phyloP scores from a whole-genome alignment of 2,329 filamentous ascomycete species.

The Cladosporium oxysporum region DNA sequence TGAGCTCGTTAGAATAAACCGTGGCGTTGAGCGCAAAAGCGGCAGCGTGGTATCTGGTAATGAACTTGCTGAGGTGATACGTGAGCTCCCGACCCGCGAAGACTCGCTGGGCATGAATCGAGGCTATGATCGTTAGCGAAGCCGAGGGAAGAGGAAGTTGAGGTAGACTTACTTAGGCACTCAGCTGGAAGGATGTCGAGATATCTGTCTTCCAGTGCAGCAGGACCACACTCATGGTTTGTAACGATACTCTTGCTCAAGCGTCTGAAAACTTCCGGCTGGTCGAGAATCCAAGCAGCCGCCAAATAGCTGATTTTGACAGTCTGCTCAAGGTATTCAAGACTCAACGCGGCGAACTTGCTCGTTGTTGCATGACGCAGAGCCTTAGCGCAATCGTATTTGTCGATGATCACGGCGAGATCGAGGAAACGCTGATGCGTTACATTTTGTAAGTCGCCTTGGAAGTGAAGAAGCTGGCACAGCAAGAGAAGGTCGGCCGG shows the following conservation, averaged over 20 bases:
- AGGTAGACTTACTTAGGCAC: not conserved
- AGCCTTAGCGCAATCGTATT: conserved; percentile 22
- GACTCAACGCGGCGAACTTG: not conserved
- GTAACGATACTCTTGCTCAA: conserved; percentile 21
- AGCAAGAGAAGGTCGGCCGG: conserved; percentile 20
- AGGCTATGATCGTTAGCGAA: conserved; percentile 8
- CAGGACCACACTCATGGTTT: not conserved
- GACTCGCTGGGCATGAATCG: not conserved
- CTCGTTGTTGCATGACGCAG: not conserved
- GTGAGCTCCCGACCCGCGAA: not conserved
- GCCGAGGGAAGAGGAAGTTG: not conserved
- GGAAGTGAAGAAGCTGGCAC: conserved; percentile 23
- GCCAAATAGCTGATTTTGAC: conserved; percentile 4
- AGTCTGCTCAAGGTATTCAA: not conserved
- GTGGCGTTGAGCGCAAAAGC: not conserved
- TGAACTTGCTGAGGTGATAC: not conserved
- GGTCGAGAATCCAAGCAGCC: conserved; percentile 23
- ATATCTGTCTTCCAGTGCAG: not conserved
- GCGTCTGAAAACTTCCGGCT: conserved; percentile 17
- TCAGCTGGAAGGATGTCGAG: conserved; percentile 14
- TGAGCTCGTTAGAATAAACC: not conserved
- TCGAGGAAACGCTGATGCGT: not conserved
- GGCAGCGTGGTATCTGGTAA: not conserved
- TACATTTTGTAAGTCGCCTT: not conserved
- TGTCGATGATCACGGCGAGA: conserved; percentile 22